Conservation (phyloP, 371 early-diverging fungal genomes). For the Lichtheimia ornata region DNA sequence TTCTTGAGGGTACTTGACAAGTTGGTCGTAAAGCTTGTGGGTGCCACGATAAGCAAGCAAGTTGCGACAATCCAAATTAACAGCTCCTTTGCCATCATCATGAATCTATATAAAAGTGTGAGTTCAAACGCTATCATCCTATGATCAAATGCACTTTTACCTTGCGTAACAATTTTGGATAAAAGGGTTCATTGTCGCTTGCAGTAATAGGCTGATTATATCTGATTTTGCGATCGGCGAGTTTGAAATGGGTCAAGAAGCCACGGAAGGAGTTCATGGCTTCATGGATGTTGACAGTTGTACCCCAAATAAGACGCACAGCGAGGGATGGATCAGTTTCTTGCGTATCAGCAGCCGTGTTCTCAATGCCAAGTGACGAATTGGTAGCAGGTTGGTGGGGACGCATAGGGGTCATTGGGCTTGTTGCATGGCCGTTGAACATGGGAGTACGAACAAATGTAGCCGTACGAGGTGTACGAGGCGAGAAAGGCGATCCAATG, state of each 20-base stretch:
- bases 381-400: background rate
- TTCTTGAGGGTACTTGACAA: slow-evolving; percentile 97
- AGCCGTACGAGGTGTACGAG: slow-evolving; percentile 37
- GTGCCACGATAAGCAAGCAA: slow-evolving; percentile 70
- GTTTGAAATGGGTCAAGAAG: slow-evolving; percentile 83
- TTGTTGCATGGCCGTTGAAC: slow-evolving; percentile 14
- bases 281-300: slow-evolving; percentile 94
- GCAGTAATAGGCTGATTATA: slow-evolving; percentile 35
- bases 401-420: slow-evolving; percentile 24
- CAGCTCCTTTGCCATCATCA: slow-evolving; percentile 53
- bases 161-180: slow-evolving; percentile 60
- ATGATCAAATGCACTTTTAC: slow-evolving; percentile 3
- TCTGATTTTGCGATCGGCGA: slow-evolving; percentile 61
- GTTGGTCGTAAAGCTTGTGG: slow-evolving; percentile 78
- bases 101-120: slow-evolving; percentile 47
- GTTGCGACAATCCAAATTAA: slow-evolving; percentile 93
- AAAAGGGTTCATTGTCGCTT: slow-evolving; percentile 66
- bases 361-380: slow-evolving; percentile 10
- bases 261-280: slow-evolving; percentile 87
- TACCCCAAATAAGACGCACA: slow-evolving; percentile 95
- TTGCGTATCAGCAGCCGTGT: slow-evolving; percentile 28
- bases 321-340: slow-evolving; percentile 47
- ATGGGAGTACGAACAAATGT: slow-evolving; percentile 45
- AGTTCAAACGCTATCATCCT: background rate
- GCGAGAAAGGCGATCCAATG: slow-evolving; percentile 27